phyloP scores from a whole-genome alignment of 345 rosid species.

The sweet orange (Citrus sinensis) region DVS_A1.0 CM039163.1:51354001-51354500 shows the following conservation, averaged over 20 bases:
- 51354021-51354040: background rate
- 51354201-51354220: constrained; percentile 23
- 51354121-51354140: constrained; percentile 9
- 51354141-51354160: constrained; percentile 22
- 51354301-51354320: background rate
- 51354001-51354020: background rate
- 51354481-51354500: too few species aligned
- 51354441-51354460: too few species aligned
- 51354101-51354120: background rate
- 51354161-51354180: constrained; percentile 20
- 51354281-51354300: background rate
- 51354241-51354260: background rate
- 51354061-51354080: background rate
- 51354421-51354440: too few species aligned
- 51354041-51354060: background rate
- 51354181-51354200: background rate
- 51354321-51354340: constrained; percentile 2
- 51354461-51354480: too few species aligned
- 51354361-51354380: background rate
- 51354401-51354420: too few species aligned
- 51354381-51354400: background rate
- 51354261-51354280: constrained; percentile 23
- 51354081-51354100: background rate
- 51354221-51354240: background rate
- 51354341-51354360: background rate